Evolutionary conservation across 2,329 filamentous ascomycete genomes (phyloP).

Genomic region (Paraconiothyrium brasiliense): DNA sequence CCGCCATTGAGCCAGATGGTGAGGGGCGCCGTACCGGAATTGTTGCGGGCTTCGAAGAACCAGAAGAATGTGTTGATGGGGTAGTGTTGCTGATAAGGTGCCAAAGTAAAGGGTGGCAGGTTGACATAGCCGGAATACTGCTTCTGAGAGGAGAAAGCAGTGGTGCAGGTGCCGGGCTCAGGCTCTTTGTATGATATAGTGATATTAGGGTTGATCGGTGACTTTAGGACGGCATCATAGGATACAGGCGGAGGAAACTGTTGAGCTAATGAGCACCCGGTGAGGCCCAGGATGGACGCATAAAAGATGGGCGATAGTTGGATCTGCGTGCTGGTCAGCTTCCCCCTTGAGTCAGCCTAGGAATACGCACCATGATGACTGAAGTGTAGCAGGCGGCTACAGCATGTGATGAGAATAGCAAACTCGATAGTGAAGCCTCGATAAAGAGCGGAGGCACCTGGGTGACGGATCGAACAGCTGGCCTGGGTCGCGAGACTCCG

Average conservation of each 20-base stretch:
- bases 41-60: conserved; percentile 68
- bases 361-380: conserved; percentile 25
- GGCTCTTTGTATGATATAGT: conserved; percentile 74
- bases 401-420: conserved; percentile 27
- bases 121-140: conserved; percentile 77
- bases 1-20: conserved; percentile 73
- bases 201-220: conserved; percentile 70
- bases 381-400: conserved; percentile 18
- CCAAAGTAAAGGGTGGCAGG: conserved; percentile 62
- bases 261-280: conserved; percentile 44
- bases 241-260: conserved; percentile 52
- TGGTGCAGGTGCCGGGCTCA: conserved; percentile 69
- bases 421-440: conserved; percentile 18
- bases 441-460: conserved; percentile 21
- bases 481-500: conserved; percentile 12
- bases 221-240: conserved; percentile 64
- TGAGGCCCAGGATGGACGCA: conserved; percentile 21
- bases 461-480: conserved; percentile 1
- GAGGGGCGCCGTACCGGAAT: conserved; percentile 60
- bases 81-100: conserved; percentile 47
- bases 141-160: conserved; percentile 70
- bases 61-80: conserved; percentile 67
- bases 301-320: conserved; percentile 41
- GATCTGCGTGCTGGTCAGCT: conserved; percentile 54
- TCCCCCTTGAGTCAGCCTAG: neutral